Evolutionary conservation across 495 filamentous ascomycete genomes (phyloP).

Genomic region (Aspergillus ostianus): DNA sequence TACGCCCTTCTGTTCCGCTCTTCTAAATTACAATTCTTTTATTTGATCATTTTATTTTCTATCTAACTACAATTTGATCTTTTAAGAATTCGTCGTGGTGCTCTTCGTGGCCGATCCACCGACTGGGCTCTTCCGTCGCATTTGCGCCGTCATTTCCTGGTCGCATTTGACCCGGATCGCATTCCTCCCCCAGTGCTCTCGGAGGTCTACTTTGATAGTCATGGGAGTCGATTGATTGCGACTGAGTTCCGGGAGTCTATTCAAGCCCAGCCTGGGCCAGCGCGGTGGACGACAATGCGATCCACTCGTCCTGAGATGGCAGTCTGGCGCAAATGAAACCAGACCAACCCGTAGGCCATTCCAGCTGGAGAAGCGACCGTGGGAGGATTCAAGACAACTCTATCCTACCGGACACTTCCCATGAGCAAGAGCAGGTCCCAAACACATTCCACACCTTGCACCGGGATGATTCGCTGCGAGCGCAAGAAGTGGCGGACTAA

Average conservation of each 20-base stretch:
- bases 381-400: neutral
- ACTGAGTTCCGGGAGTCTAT: neutral
- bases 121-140: neutral
- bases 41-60: neutral
- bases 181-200: neutral
- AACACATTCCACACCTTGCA: neutral
- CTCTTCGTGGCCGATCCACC: neutral
- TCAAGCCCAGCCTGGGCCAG: neutral
- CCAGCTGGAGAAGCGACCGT: neutral
- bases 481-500: constrained; percentile 17
- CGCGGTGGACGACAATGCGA: constrained; percentile 4
- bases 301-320: neutral
- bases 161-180: constrained; percentile 13
- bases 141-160: constrained; percentile 1
- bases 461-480: constrained; percentile 3
- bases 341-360: neutral
- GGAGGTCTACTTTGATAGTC: neutral
- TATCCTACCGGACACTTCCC: neutral
- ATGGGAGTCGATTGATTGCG: neutral
- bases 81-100: neutral
- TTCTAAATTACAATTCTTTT: neutral
- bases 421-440: neutral
- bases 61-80: neutral
- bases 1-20: neutral
- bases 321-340: constrained; percentile 5